Percentiles rank a stretch among this genome's conserved stretches.
phyloP scores from a whole-genome alignment of 116 monocot genomes.

The Phalaenopsis hybrid region DNA sequence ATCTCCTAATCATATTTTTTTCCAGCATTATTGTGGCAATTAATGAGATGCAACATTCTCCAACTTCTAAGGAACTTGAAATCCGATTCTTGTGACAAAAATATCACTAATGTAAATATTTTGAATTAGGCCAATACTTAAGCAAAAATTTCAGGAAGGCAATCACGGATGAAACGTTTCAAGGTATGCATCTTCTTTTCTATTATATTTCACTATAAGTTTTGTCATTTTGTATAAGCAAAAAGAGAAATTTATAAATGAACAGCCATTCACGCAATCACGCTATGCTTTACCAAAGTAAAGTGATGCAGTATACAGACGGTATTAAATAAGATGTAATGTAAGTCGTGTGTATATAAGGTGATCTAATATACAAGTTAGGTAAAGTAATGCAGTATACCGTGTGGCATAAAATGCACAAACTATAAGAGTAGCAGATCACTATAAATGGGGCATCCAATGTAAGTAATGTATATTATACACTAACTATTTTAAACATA shows the following conservation, averaged over 20 bases:
- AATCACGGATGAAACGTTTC: constrained; percentile 65
- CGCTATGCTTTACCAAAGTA: neutral
- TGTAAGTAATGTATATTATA: no score
- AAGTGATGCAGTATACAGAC: neutral
- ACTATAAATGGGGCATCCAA: no score
- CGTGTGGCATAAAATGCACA: no score
- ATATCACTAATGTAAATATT: constrained; percentile 72
- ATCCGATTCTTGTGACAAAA: constrained; percentile 16
- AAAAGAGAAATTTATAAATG: neutral
- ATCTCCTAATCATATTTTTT: constrained; percentile 2
- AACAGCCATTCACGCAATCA: neutral
- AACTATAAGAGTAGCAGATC: no score
- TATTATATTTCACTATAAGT: neutral
- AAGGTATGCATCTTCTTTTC: constrained; percentile 32
- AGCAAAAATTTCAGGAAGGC: constrained; percentile 60
- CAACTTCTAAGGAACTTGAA: constrained; percentile 75
- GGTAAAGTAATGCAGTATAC: no score
- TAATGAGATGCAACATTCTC: constrained; percentile 88
- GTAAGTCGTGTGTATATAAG: no score
- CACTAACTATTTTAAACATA: no score
- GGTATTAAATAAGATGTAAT: neutral
- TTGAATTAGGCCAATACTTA: constrained; percentile 72
- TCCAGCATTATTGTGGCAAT: constrained; percentile 83
- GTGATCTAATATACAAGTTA: no score
- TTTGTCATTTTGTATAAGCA: neutral